Evolutionary conservation across 2,329 filamentous ascomycete species (phyloP).

Genomic region (Colletotrichum lini): DNA sequence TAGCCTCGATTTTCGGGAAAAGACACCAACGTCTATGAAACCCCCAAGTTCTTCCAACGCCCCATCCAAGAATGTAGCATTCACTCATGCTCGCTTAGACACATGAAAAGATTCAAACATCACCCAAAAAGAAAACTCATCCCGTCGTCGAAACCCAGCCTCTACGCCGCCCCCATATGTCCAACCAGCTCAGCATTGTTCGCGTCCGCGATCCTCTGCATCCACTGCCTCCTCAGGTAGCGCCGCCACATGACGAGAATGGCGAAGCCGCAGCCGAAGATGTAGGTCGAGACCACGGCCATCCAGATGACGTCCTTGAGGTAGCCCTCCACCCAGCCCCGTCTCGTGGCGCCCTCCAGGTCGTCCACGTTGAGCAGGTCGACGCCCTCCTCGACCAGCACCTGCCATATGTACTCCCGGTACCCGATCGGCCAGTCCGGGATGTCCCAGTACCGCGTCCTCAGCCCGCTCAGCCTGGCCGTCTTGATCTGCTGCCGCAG

Average conservation of each 20-base stretch:
- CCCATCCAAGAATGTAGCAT: no score
- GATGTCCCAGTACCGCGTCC: constrained; percentile 72
- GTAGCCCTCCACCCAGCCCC: background rate
- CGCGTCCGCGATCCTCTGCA: constrained; percentile 40
- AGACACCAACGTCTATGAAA: no score
- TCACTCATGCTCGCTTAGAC: no score
- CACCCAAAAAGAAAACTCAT: no score
- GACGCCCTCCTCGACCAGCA: constrained; percentile 68
- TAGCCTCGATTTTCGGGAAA: no score
- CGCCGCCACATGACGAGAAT: background rate
- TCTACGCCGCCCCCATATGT: no score
- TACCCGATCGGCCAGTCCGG: constrained; percentile 69
- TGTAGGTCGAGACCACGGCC: background rate
- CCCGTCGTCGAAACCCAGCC: no score
- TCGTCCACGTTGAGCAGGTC: constrained; percentile 75
- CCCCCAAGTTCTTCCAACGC: no score
- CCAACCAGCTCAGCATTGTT: background rate
- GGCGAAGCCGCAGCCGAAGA: background rate
- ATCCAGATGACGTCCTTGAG: background rate
- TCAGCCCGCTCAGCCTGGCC: constrained; percentile 68
- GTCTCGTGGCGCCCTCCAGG: constrained; percentile 50
- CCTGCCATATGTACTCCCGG: constrained; percentile 69
- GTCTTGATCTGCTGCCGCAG: constrained; percentile 61
- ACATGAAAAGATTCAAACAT: no score
- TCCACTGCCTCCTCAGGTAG: background rate